A percentile compares a stretch with the other conserved stretches of the same genome.
These are phyloP conservation scores for Debaryomyces prosopidis DNA, from an alignment of 805 yeast genomes.

Conservation along the genomic window DNA sequence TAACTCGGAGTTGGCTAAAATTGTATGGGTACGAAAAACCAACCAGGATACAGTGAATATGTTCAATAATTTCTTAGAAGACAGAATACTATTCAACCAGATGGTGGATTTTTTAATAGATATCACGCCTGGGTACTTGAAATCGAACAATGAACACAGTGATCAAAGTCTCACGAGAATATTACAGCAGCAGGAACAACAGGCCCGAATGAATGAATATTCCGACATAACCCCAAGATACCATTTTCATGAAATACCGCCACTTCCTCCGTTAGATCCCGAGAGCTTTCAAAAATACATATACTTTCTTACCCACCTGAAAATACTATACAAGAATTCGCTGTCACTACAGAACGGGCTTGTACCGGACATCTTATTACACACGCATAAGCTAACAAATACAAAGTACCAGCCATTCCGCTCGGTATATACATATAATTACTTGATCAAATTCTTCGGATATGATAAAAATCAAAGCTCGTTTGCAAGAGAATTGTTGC, in stretches of 20 bases:
- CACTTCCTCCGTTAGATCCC: conserved; percentile 28
- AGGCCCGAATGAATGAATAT: conserved; percentile 10
- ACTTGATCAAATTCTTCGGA: conserved; percentile 42
- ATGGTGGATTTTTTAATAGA: conserved; percentile 34
- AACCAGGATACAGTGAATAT: conserved; percentile 17
- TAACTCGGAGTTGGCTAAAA: conserved; percentile 23
- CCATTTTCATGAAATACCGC: conserved; percentile 33
- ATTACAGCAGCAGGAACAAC: conserved; percentile 20
- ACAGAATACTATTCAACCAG: conserved; percentile 27
- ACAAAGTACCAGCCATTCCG: conserved; percentile 27
- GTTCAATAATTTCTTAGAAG: conserved; percentile 26
- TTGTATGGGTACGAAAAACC: conserved; percentile 25
- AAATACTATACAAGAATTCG: conserved; percentile 30
- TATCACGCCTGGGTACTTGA: conserved; percentile 31
- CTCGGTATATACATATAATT: conserved; percentile 38
- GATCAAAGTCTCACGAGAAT: conserved; percentile 14
- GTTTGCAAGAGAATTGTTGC: conserved; percentile 38
- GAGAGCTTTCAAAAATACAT: conserved; percentile 36
- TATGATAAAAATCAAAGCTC: conserved; percentile 38
- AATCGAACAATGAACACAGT: conserved; percentile 14
- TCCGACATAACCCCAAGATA: conserved; percentile 17
- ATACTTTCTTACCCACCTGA: conserved; percentile 35
- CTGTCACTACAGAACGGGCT: conserved; percentile 35
- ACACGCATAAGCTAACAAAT: conserved; percentile 38
- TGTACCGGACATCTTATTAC: conserved; percentile 35